Conservation (phyloP, 148 eudicot genomes). For the Rhododendron williamsianum region DNA sequence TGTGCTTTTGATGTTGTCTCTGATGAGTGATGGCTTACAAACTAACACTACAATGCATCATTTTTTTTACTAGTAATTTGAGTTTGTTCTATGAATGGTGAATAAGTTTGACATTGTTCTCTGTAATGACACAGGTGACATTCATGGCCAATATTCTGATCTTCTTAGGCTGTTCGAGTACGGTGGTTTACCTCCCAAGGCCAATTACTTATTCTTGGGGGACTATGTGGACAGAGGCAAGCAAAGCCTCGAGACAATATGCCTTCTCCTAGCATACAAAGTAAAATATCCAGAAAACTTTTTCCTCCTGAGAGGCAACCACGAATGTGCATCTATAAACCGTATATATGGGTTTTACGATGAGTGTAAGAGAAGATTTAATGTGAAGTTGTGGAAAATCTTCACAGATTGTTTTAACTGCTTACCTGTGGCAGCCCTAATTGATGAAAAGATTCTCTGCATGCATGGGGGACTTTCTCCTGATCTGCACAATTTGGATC, state of each 20-base stretch:
- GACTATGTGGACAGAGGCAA: conserved; percentile 63
- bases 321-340: conserved; percentile 58
- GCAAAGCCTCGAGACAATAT: conserved; percentile 54
- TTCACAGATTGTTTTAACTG: conserved; percentile 56
- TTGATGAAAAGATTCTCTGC: conserved; percentile 56
- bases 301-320: conserved; percentile 46
- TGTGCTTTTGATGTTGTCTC: neutral
- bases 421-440: conserved; percentile 52
- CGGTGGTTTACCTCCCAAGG: conserved; percentile 55
- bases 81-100: neutral
- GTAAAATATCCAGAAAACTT: conserved; percentile 49
- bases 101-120: conserved; percentile 5
- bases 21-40: neutral
- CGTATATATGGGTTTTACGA: conserved; percentile 61
- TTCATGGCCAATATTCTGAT: conserved; percentile 60
- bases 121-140: conserved; percentile 36
- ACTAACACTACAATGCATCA: neutral
- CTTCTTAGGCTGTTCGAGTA: conserved; percentile 55
- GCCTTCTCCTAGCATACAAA: conserved; percentile 54
- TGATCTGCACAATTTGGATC: conserved; percentile 45
- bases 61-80: neutral
- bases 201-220: conserved; percentile 57
- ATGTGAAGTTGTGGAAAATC: conserved; percentile 48
- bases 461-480: conserved; percentile 72
- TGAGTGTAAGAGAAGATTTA: conserved; percentile 59